phyloP scores from a whole-genome alignment of 345 rosid species.

The Corchorus capsularis region DNA sequence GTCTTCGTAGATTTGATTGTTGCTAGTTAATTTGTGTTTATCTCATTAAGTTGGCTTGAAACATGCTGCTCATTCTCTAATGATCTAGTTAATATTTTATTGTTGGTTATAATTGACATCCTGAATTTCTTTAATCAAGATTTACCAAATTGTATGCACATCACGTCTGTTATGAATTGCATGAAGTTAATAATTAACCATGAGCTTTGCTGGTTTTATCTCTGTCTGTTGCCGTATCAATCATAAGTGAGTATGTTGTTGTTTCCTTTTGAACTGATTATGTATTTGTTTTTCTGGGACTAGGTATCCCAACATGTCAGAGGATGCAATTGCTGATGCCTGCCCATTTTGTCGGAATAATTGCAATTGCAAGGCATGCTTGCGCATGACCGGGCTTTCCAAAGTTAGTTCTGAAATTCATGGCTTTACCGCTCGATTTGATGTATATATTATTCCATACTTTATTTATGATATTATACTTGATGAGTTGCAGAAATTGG shows the following conservation, averaged over 20 bases:
- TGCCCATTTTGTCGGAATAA: slow-evolving; percentile 55
- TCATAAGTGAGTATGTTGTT: neutral
- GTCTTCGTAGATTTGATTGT: neutral
- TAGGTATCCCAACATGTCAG: slow-evolving; percentile 54
- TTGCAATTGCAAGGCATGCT: slow-evolving; percentile 72
- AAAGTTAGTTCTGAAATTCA: slow-evolving; percentile 33
- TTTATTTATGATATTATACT: slow-evolving; percentile 9
- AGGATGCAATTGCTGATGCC: slow-evolving; percentile 42
- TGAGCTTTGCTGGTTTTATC: slow-evolving; percentile 5
- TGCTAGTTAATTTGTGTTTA: neutral
- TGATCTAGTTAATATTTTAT: neutral
- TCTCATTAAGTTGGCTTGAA: neutral
- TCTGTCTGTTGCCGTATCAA: slow-evolving; percentile 1
- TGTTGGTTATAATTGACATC: neutral
- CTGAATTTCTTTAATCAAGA: neutral
- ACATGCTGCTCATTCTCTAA: too few relatives aligned
- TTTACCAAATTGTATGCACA: neutral
- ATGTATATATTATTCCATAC: neutral
- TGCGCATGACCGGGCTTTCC: slow-evolving; percentile 40
- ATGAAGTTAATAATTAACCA: neutral
- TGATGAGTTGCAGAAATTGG: slow-evolving; percentile 27
- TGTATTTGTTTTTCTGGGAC: neutral
- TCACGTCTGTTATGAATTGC: neutral
- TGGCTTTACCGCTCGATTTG: neutral
- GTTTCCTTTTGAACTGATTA: neutral